A percentile compares a stretch with the other conserved stretches of the same genome.
These are phyloP conservation scores for Trametes pubescens DNA, from an alignment of 1,284 basidiomycete genomes.

Conservation along the genomic window DNA sequence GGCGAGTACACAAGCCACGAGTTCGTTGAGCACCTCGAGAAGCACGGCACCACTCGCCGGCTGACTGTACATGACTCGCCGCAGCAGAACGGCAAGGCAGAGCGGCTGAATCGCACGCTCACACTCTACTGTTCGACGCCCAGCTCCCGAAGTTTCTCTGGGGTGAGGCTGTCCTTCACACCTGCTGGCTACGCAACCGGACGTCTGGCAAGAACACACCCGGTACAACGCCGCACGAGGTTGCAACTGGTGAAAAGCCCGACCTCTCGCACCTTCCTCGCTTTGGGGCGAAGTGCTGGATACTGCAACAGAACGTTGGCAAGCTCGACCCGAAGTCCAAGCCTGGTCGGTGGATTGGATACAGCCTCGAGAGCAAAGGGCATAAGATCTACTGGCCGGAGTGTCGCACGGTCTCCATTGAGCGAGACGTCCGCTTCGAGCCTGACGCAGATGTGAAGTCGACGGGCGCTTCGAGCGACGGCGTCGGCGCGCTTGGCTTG, in stretches of 20 bases:
- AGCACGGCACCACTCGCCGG: slow-evolving; percentile 16
- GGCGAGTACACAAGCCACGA: slow-evolving; percentile 31
- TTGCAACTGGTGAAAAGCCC: slow-evolving; percentile 37
- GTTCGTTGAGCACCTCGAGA: slow-evolving; percentile 24
- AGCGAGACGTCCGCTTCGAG: slow-evolving; percentile 43
- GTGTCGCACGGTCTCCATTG: slow-evolving; percentile 41
- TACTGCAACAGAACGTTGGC: slow-evolving; percentile 14
- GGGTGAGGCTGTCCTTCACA: slow-evolving; percentile 48
- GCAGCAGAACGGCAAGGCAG: slow-evolving; percentile 49
- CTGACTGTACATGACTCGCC: slow-evolving; percentile 43
- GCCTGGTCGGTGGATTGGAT: slow-evolving; percentile 40
- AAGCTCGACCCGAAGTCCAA: slow-evolving; percentile 43
- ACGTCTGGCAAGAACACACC: slow-evolving; percentile 39
- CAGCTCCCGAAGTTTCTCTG: slow-evolving; percentile 46
- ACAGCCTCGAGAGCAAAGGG: slow-evolving; percentile 42
- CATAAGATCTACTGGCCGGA: slow-evolving; percentile 47
- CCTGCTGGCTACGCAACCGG: slow-evolving; percentile 45
- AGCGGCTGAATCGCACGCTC: slow-evolving; percentile 46
- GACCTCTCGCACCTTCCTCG: slow-evolving; percentile 34
- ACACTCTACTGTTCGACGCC: slow-evolving; percentile 35
- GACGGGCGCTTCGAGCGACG: too few relatives aligned
- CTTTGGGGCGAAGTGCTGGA: slow-evolving; percentile 16
- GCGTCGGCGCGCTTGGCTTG: too few relatives aligned
- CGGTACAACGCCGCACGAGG: slow-evolving; percentile 45
- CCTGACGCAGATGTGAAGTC: slow-evolving; percentile 13